A percentile compares a stretch with the other conserved stretches of the same genome.
phyloP scores from a whole-genome alignment of 1,139 yeast species.

The Yamadazyma oceani region DNA sequence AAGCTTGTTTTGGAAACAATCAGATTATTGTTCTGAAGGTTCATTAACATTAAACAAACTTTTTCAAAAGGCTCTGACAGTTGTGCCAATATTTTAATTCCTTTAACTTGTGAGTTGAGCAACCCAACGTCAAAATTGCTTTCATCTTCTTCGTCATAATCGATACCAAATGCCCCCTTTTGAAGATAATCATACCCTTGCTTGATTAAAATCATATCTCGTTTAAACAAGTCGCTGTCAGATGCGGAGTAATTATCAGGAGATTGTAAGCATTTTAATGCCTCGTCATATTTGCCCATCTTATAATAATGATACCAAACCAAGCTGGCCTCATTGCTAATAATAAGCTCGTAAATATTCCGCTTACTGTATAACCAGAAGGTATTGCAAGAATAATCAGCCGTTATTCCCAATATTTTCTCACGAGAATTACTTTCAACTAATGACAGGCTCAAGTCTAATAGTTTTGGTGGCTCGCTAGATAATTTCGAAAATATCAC shows the following conservation, averaged over 20 bases:
- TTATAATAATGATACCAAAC: conserved; percentile 76
- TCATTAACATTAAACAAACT: conserved; percentile 63
- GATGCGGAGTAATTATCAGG: conserved; percentile 4
- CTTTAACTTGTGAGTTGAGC: conserved; percentile 39
- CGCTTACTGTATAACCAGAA: conserved; percentile 20
- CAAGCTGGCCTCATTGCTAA: conserved; percentile 66
- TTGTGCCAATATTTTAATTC: conserved; percentile 63
- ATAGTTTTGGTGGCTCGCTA: conserved; percentile 12
- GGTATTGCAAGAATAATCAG: conserved; percentile 50
- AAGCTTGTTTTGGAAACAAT: conserved; percentile 8
- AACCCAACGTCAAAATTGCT: conserved; percentile 16
- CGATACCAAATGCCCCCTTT: conserved; percentile 42
- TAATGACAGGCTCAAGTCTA: conserved; percentile 11
- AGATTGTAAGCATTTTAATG: conserved; percentile 47
- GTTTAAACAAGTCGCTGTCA: conserved; percentile 17
- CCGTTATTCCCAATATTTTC: conserved; percentile 53
- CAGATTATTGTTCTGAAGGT: conserved; percentile 21
- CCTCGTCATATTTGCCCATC: conserved; percentile 65
- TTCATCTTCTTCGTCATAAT: conserved; percentile 15
- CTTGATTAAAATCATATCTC: conserved; percentile 57
- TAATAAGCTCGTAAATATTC: conserved; percentile 49
- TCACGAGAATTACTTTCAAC: conserved; percentile 25
- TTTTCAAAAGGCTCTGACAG: conserved; percentile 73
- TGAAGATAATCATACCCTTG: conserved; percentile 63
- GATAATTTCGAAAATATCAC: conserved; percentile 28